Evolutionary conservation across 352 stramenopile species (phyloP), one percentile per base, ranked within the genome.

Genomic region (Pythium grandisporangium): DNA sequence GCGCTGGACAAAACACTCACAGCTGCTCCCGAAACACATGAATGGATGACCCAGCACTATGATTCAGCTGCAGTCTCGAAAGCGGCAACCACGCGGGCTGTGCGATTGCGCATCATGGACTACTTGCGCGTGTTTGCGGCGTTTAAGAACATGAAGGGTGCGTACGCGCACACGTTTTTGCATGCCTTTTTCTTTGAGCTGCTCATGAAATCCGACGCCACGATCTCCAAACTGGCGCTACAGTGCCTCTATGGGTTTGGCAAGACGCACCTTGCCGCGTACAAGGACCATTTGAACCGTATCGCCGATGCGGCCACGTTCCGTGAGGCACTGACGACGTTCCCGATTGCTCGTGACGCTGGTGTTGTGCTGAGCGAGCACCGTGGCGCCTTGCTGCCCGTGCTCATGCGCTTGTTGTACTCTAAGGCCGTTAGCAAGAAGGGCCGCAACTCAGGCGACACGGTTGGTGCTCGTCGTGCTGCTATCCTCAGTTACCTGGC

Each of bases 401-500:
- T 97, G 3, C 59, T 97, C 8, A 66, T 95, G 44, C 75, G 89
- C 11, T 32, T 97, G 26, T 44, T 97, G 37, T 97, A 95, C 58
- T 87, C 85, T 6, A 93, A 95, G 45, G 93, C 92, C 30, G 65
- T 95, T 19, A 87, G 84, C 35, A 83, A 85, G 50, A 95, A 83
- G 49, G 81, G 74, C 21, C 69, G 74, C 27, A 91, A 88, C 55
- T 71, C 66, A 6, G 84, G 80, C 7, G 82, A 93, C 51, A 92
- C 83, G 0, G 81, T 95, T 29, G 76, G 73, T 7, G 75, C 78
- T 25, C 77, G 87, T n/a, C 86, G 87, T 48, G 68, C 84, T 3
- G 82, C 86, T 2, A 92, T 97, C 35, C 64, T 97, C 20, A 69
- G 79, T 27, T 97, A 96, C 41, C 41, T 97, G 19, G 80, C 84